These are phyloP conservation scores for Gentiana straminea DNA, from an alignment of 257 asterid species.

Conservation along the genomic window DNA sequence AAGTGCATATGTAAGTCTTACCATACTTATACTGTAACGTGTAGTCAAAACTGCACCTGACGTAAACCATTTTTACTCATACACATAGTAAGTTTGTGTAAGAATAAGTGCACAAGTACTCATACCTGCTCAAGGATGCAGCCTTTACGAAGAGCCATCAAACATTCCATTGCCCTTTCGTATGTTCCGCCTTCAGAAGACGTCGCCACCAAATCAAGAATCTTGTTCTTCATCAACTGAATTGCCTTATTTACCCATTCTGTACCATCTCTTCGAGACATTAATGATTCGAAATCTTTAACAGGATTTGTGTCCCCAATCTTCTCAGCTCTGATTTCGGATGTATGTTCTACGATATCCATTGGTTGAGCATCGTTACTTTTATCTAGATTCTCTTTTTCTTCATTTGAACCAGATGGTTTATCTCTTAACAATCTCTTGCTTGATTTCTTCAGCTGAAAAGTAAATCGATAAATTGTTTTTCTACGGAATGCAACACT, in stretches of 20 bases:
- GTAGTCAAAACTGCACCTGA: too few species aligned
- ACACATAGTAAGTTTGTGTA: too few species aligned
- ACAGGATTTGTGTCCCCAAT: slow-evolving; percentile 66
- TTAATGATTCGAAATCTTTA: slow-evolving; percentile 78
- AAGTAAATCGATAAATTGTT: slow-evolving; percentile 13
- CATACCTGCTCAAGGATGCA: slow-evolving; percentile 82
- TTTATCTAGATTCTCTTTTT: slow-evolving; percentile 23
- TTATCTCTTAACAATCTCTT: slow-evolving; percentile 56
- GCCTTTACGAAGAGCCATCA: slow-evolving; percentile 72
- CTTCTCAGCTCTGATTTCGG: slow-evolving; percentile 43
- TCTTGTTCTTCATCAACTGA: slow-evolving; percentile 54
- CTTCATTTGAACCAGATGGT: slow-evolving; percentile 64
- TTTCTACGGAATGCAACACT: not conserved
- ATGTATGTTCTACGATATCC: slow-evolving; percentile 41
- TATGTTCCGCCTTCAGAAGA: slow-evolving; percentile 52
- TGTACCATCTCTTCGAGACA: slow-evolving; percentile 81
- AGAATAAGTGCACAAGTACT: not conserved
- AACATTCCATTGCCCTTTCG: slow-evolving; percentile 52
- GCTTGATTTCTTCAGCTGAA: slow-evolving; percentile 80
- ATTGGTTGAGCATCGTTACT: slow-evolving; percentile 37
- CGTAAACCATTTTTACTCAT: too few species aligned
- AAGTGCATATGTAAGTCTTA: too few species aligned
- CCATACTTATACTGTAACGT: too few species aligned
- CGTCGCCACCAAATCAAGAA: slow-evolving; percentile 52
- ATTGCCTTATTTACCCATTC: slow-evolving; percentile 74